These are phyloP conservation scores for Petunia hybrid DNA, from an alignment of 305 asterid species.

Conservation along the genomic window DNA sequence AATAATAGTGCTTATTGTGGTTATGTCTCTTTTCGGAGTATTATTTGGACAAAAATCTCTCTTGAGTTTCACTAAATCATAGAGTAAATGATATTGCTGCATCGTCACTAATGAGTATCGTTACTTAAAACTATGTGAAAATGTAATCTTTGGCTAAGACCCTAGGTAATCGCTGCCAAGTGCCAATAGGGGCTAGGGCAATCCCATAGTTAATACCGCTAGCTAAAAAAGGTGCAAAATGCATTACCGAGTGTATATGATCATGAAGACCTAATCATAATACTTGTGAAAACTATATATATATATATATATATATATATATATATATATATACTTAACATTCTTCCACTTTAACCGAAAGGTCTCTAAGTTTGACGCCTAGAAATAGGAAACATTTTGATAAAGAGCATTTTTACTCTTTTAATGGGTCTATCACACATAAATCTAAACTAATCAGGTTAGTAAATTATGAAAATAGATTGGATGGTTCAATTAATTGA, in stretches of 20 bases:
- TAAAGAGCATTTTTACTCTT: no score
- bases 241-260: background rate
- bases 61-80: background rate
- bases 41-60: background rate
- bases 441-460: no score
- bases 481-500: no score
- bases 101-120: constrained; percentile 17
- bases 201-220: background rate
- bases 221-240: background rate
- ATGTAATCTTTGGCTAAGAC: background rate
- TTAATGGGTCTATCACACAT: no score
- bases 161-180: background rate
- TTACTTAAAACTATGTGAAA: background rate
- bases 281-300: background rate
- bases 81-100: constrained; percentile 13
- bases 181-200: background rate
- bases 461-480: no score
- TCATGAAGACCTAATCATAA: constrained; percentile 22
- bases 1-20: background rate
- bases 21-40: background rate
- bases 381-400: no score
- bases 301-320: background rate
- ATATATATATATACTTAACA: no score
- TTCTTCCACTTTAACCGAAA: no score
- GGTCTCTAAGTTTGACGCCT: no score